Evolutionary conservation across 805 yeast genomes (phyloP).

Genomic region (Wickerhamomyces bisporus): DNA sequence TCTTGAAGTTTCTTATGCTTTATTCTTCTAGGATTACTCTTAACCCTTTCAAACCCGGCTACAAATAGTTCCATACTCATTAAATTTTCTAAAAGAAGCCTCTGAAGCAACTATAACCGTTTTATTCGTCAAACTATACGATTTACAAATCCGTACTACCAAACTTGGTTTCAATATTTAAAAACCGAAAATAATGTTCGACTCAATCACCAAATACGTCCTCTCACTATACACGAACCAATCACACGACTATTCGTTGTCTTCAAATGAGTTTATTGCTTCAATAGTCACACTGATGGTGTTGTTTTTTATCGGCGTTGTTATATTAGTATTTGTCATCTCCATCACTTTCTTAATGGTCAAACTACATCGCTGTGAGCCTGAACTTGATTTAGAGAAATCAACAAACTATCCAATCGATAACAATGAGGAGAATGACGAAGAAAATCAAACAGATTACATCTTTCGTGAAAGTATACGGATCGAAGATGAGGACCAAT

Average conservation of each 20-base stretch:
- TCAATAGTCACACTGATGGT: conserved; percentile 13
- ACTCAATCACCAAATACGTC: conserved; percentile 7
- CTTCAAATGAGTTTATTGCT: conserved; percentile 10
- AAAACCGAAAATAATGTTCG: conserved; percentile 1
- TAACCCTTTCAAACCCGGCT: no score
- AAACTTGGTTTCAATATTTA: no score
- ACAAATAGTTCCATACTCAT: no score
- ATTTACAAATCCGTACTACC: no score
- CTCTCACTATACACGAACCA: conserved; percentile 9
- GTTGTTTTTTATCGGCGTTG: conserved; percentile 11
- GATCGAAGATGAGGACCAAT: no score
- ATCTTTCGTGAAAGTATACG: no score
- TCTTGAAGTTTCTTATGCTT: no score
- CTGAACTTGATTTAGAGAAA: conserved; percentile 5
- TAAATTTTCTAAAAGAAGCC: no score
- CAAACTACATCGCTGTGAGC: conserved; percentile 16
- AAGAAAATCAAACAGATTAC: background rate
- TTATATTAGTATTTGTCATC: conserved; percentile 11
- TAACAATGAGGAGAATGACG: background rate
- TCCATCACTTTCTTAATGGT: conserved; percentile 11
- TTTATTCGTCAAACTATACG: background rate
- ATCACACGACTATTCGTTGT: conserved; percentile 14
- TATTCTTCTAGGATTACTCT: no score
- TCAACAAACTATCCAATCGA: no score
- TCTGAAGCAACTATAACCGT: no score